Evolutionary conservation across 2,329 filamentous ascomycete genomes (phyloP).

Genomic region (Colletotrichum orchidophilum): DNA sequence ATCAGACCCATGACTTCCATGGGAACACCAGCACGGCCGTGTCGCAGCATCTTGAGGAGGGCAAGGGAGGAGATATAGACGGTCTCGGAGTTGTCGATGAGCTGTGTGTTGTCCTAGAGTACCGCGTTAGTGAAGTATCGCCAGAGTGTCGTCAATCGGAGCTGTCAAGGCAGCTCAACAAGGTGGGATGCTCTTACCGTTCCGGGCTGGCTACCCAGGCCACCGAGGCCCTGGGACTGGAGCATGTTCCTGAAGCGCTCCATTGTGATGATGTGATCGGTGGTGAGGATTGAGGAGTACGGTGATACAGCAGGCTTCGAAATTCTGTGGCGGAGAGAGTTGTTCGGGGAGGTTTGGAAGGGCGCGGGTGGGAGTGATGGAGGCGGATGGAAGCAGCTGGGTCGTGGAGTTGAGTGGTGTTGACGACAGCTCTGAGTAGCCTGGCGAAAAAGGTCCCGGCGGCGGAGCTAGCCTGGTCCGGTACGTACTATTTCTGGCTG

Average conservation of each 20-base stretch:
- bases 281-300: not conserved
- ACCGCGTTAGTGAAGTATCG: not conserved
- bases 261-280: slow-evolving; percentile 62
- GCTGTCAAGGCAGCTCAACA: slow-evolving; percentile 16
- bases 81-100: slow-evolving; percentile 99
- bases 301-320: not conserved
- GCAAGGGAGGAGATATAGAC: slow-evolving; percentile 99
- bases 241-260: slow-evolving; percentile 93
- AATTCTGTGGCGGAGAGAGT: not conserved
- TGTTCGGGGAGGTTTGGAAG: slow-evolving; percentile 1
- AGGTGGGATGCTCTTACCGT: slow-evolving; percentile 59
- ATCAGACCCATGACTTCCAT: slow-evolving; percentile 99
- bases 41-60: slow-evolving; percentile 97
- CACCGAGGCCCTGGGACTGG: slow-evolving; percentile 76
- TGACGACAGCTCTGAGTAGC: slow-evolving; percentile 46
- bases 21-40: slow-evolving; percentile 95
- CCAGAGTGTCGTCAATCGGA: not conserved
- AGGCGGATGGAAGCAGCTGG: slow-evolving; percentile 33
- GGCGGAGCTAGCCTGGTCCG: slow-evolving; percentile 35
- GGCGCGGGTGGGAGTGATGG: slow-evolving; percentile 25
- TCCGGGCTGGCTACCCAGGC: slow-evolving; percentile 67
- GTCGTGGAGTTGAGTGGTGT: slow-evolving; percentile 30
- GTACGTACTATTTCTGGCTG: slow-evolving; percentile 6
- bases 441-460: slow-evolving; percentile 38
- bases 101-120: slow-evolving; percentile 81